Evolutionary conservation across 1,139 yeast species (phyloP), one percentile per base, ranked within the genome.

Genomic region (Pichia sp.): DNA sequence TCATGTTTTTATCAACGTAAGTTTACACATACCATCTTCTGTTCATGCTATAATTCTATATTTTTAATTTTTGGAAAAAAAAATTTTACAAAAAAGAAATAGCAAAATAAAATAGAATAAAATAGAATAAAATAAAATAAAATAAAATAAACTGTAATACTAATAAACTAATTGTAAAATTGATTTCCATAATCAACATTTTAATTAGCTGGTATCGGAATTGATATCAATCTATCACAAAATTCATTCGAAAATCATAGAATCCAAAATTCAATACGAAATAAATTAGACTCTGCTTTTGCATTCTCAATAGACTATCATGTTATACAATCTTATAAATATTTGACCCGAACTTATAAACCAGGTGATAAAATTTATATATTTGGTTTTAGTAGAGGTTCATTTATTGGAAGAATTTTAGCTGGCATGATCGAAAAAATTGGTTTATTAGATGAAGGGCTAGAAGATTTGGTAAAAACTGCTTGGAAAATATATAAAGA

Each of bases 381-480:
- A 54, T 73, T 80, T 65, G 87, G 87, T 0, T 80, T 56, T 49
- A 74, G 85, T 47, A 67, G 87, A 36, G 87, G 87, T 8, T 81
- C 85, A 4, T 80, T 78, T 57, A 69, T 77, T 4, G 85, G 84
- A 0, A 64, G 85, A 40, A 76, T 80, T 0, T 58, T 80, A 22
- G 75, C 79, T 1, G 83, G 83, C 0, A 77, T 80, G 85, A 63
- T 80, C 16, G 82, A 76, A 51, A 62, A 74, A 42, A 78, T 80
- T 9, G 87, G 86, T 0, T 60, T 80, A 26, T 60, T 80, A 41
- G 69, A 71, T 45, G 58, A 55, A 8, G 85, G 85, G 0, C 60
- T 75, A 34, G 81, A 76, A 42, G 73, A 73, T 38, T 65, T 79
- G 68, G 72, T 74, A 0, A 62, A 68, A 24, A 71, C 76, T 44